Evolutionary conservation across 495 filamentous ascomycete species (phyloP).

Genomic region (Tuber calosporum): DNA sequence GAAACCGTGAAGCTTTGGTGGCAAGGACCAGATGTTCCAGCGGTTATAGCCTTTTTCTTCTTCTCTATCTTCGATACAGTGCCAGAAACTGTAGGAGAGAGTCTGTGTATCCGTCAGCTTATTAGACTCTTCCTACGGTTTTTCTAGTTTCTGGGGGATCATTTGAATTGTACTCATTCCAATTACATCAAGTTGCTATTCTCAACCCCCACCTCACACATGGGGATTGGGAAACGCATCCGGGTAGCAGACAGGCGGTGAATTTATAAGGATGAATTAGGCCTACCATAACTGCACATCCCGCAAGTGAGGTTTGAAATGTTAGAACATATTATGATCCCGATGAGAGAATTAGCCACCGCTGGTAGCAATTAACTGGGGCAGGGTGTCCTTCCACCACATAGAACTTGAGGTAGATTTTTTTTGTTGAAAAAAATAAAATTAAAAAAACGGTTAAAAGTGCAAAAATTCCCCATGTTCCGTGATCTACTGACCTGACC

Average conservation of each 20-base stretch:
- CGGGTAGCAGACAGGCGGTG: not conserved
- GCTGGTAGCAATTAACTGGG: not conserved
- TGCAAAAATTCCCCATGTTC: not conserved
- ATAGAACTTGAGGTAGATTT: not conserved
- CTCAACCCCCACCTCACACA: not conserved
- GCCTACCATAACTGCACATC: not conserved
- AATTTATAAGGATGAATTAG: not conserved
- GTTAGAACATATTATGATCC: not conserved
- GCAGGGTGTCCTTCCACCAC: not conserved
- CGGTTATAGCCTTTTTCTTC: not conserved
- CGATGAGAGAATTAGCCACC: not conserved
- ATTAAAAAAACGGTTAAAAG: not conserved
- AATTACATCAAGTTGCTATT: not conserved
- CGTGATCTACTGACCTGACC: not conserved
- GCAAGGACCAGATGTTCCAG: not conserved
- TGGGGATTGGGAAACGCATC: not conserved
- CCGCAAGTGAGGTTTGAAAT: not conserved
- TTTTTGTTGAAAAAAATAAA: not conserved
- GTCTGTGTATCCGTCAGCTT: not conserved
- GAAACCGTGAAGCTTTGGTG: not conserved
- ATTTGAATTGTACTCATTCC: conserved; percentile 1
- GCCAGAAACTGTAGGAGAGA: not conserved
- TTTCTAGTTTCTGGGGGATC: not conserved
- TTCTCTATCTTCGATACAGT: not conserved
- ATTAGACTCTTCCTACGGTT: not conserved